These are phyloP conservation scores for Dactylellina sp. DNA, from an alignment of 2,329 filamentous ascomycete genomes.

Conservation along the genomic window DNA sequence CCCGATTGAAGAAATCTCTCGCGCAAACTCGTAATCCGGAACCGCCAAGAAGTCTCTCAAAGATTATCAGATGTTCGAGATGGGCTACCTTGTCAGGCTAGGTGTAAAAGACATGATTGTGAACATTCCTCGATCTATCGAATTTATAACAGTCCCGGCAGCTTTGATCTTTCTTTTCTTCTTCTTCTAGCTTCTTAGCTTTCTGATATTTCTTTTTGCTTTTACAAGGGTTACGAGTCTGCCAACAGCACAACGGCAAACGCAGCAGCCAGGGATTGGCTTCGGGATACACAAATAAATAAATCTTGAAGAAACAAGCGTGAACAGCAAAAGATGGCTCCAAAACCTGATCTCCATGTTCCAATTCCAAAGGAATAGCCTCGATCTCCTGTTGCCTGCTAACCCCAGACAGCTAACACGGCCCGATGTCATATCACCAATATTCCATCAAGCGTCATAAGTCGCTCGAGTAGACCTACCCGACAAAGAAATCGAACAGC, in stretches of 20 bases:
- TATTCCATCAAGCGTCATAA: constrained; percentile 27
- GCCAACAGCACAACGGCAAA: constrained; percentile 26
- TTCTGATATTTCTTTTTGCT: constrained; percentile 26
- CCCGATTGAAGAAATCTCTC: constrained; percentile 28
- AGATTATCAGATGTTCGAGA: not conserved
- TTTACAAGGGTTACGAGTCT: constrained; percentile 12
- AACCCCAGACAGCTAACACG: constrained; percentile 20
- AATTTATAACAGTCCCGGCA: constrained; percentile 19
- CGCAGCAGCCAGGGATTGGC: constrained; percentile 9
- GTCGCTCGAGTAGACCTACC: constrained; percentile 43
- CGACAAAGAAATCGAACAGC: constrained; percentile 5
- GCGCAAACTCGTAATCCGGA: not conserved
- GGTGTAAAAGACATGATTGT: no score
- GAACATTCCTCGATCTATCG: not conserved
- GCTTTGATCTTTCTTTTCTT: not conserved
- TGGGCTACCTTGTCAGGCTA: not conserved
- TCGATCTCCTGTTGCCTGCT: constrained; percentile 26
- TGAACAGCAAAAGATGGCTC: constrained; percentile 19
- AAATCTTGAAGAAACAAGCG: constrained; percentile 31
- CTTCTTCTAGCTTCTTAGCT: no score
- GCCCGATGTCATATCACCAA: constrained; percentile 38
- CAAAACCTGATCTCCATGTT: constrained; percentile 33
- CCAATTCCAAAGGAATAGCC: constrained; percentile 11
- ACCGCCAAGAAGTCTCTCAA: constrained; percentile 1
- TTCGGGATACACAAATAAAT: constrained; percentile 18